phyloP scores from a whole-genome alignment of 257 asterid genomes.

The Penstemon barbatus region DNA sequence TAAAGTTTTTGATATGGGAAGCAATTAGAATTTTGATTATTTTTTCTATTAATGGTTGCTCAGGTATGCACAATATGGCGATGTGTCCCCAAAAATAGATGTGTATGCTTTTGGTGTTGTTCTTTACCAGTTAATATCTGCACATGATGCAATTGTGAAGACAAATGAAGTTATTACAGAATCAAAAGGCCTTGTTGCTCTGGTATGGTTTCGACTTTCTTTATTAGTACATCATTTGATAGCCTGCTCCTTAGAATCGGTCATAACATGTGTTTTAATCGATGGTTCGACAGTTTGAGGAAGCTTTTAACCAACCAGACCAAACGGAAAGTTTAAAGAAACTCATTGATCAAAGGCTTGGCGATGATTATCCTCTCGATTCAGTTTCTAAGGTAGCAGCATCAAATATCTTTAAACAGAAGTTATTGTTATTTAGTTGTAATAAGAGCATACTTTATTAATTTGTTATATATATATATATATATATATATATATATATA shows the following conservation, averaged over 20 bases:
- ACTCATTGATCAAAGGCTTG: slow-evolving; percentile 75
- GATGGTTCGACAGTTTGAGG: slow-evolving; percentile 63
- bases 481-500: not conserved
- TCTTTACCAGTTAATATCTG: slow-evolving; percentile 73
- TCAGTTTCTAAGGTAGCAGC: slow-evolving; percentile 62
- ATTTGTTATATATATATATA: not conserved
- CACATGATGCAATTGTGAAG: slow-evolving; percentile 68
- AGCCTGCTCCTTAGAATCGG: not conserved
- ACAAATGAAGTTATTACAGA: slow-evolving; percentile 56
- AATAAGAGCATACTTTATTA: not conserved
- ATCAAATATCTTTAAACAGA: not conserved
- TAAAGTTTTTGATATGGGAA: no score
- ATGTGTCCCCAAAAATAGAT: slow-evolving; percentile 70
- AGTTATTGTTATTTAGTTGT: not conserved
- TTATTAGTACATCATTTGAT: not conserved
- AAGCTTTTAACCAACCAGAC: slow-evolving; percentile 48
- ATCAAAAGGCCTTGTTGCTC: slow-evolving; percentile 68
- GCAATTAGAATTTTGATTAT: no score
- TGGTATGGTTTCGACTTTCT: slow-evolving; percentile 43
- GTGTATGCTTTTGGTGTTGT: slow-evolving; percentile 92
- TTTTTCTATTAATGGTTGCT: not conserved
- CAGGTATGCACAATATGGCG: slow-evolving; percentile 86
- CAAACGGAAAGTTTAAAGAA: slow-evolving; percentile 48
- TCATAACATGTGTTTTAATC: not conserved
- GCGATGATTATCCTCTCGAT: slow-evolving; percentile 61